Conservation (phyloP, 2,329 filamentous ascomycete species). For the Lasiodiplodia theobromae region DNA sequence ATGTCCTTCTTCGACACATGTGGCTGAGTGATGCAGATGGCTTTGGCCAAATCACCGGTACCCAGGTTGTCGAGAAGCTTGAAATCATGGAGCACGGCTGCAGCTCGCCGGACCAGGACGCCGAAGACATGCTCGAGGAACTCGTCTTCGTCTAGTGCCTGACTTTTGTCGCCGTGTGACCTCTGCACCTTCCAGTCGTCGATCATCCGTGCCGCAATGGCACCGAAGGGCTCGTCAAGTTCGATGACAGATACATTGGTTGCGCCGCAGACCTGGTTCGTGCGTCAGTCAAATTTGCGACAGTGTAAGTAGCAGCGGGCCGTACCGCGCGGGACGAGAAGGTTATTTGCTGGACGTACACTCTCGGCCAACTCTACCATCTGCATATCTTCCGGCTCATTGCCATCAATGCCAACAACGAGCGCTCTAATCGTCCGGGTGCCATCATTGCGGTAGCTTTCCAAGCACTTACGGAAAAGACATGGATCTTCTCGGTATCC, state of each 20-base stretch:
- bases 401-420: conserved; percentile 42
- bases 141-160: conserved; percentile 26
- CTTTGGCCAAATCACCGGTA: conserved; percentile 29
- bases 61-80: neutral
- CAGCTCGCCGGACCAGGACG: conserved; percentile 33
- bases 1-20: conserved; percentile 51
- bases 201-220: neutral
- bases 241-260: conserved; percentile 29
- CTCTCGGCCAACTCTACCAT: conserved; percentile 42
- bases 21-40: conserved; percentile 46
- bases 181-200: neutral
- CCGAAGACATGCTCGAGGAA: conserved; percentile 35
- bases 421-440: conserved; percentile 35
- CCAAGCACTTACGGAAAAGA: conserved; percentile 39
- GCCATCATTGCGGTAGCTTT: conserved; percentile 39
- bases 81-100: neutral
- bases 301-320: neutral
- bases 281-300: neutral
- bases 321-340: neutral
- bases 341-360: conserved; percentile 30
- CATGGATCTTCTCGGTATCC: conserved; percentile 44
- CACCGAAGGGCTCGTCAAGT: conserved; percentile 39
- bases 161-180: neutral
- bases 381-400: conserved; percentile 39
- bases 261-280: neutral